phyloP scores from a whole-genome alignment of 78 protist genomes.

The Andalucia godoyi region DNA sequence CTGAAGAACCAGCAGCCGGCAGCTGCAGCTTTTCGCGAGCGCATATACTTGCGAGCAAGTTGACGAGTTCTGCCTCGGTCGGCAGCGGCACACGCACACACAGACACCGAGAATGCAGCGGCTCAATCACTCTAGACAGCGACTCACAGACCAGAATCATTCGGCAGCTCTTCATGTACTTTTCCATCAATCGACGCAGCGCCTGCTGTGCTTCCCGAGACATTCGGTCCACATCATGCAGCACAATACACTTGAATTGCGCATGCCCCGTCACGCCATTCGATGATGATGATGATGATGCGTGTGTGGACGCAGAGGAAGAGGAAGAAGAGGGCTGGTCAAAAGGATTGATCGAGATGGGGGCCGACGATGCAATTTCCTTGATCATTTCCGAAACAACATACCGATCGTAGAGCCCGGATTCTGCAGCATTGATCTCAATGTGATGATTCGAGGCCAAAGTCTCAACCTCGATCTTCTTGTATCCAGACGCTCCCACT shows the following conservation, averaged over 20 bases:
- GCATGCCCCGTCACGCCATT: background rate
- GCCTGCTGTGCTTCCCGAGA: conserved; percentile 90
- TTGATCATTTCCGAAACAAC: conserved; percentile 85
- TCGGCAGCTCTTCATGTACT: conserved; percentile 57
- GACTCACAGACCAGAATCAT: conserved; percentile 55
- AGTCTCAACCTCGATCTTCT: conserved; percentile 55
- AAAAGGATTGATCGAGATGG: conserved; percentile 36
- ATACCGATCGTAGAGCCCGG: conserved; percentile 71
- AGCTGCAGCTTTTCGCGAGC: conserved; percentile 8
- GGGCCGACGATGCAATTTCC: conserved; percentile 84
- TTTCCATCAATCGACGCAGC: conserved; percentile 97
- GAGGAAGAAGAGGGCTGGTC: background rate
- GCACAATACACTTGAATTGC: conserved; percentile 2
- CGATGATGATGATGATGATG: background rate
- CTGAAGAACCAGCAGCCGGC: background rate
- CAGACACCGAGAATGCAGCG: conserved; percentile 88
- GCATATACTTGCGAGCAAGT: background rate
- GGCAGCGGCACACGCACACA: conserved; percentile 85
- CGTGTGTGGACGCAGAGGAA: conserved; percentile 11
- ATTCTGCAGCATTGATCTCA: conserved; percentile 91
- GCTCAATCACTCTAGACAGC: conserved; percentile 67
- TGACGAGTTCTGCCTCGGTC: conserved; percentile 13
- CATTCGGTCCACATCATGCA: conserved; percentile 82
- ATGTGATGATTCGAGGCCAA: conserved; percentile 69
- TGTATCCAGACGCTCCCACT: background rate